Evolutionary conservation across 1,284 basidiomycete genomes (phyloP).

Genomic region (Ceratobasidium sp.): DNA sequence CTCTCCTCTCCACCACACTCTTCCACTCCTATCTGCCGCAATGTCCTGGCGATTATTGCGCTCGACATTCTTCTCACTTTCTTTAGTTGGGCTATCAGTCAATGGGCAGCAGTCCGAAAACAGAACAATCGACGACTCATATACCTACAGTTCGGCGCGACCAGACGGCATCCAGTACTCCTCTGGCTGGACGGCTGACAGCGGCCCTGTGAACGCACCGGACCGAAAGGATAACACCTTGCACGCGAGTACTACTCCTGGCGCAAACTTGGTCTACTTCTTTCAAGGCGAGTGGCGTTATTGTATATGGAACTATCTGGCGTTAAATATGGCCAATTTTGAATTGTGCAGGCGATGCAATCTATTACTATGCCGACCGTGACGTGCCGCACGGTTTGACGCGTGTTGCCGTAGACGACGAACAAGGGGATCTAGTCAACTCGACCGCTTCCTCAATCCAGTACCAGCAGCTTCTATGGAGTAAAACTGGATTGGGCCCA

Average conservation of each 20-base stretch:
- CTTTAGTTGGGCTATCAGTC: too few relatives aligned
- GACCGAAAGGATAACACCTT: neutral
- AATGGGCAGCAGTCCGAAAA: too few relatives aligned
- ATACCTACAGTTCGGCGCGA: neutral
- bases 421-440: neutral
- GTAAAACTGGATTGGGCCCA: neutral
- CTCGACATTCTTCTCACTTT: too few relatives aligned
- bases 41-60: too few relatives aligned
- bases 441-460: neutral
- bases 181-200: neutral
- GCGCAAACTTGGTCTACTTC: neutral
- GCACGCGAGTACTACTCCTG: neutral
- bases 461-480: constrained; percentile 9
- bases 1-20: too few relatives aligned
- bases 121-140: neutral
- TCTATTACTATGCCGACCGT: constrained; percentile 3
- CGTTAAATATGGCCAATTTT: neutral
- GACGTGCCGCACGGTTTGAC: neutral
- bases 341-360: neutral
- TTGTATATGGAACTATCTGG: neutral
- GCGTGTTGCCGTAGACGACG: neutral
- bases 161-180: neutral
- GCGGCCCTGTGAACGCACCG: neutral
- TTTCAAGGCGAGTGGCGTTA: neutral
- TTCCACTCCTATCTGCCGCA: too few relatives aligned